Base-by-base conservation (phyloP, 192 early-diverging fungal genomes). In the Podila verticillata region DNA sequence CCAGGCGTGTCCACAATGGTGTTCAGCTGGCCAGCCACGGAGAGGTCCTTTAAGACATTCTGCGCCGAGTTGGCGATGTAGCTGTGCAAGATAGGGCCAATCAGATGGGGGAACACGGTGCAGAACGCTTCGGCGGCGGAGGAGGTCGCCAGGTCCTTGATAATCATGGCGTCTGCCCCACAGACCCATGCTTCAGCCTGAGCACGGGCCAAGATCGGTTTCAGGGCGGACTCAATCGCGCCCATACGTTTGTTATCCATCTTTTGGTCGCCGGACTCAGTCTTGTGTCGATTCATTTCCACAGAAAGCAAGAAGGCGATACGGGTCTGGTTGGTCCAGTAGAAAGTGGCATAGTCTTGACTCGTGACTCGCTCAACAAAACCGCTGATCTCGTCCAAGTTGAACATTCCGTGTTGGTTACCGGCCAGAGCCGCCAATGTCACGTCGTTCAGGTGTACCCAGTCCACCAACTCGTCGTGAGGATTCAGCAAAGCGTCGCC, bases 401-500 rank as follows among this genome's bases (percentile, higher is more conserved):
- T 48, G 44, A 80, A 68, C 35, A 35, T 26, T 20, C 68, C 68
- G 0, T 48, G 19, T 5, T 19, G 0, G 44, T 31, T 39, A 4
- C 10, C 30, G 5, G 17, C 3, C 26, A 72, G 20, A 30, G 68
- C 31, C 17, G 61, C 28, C 35, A 72, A 12, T 5, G 48, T 34
- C 3, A 72, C 60, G 0, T 48, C 32, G 32, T 80, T 61, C 61
- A 68, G 24, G 48, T 80, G 77, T 12, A 68, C 31, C 77, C 77
- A 80, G 56, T 80, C 77, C 10, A 60, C 32, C 51, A 80, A 20
- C 8, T 80, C 77, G 30, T 68, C 65, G 24, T 49, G 58, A 4
- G 77, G 77, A 15, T 49, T 26, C 29, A 80, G 39, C 4, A 72
- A 24, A 0, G 75, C 75, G 4, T 22, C 22, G 2, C 64, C 69